Base-by-base conservation (phyloP, 768 basidiomycete genomes). In the Tricholoma matsutake region DNA sequence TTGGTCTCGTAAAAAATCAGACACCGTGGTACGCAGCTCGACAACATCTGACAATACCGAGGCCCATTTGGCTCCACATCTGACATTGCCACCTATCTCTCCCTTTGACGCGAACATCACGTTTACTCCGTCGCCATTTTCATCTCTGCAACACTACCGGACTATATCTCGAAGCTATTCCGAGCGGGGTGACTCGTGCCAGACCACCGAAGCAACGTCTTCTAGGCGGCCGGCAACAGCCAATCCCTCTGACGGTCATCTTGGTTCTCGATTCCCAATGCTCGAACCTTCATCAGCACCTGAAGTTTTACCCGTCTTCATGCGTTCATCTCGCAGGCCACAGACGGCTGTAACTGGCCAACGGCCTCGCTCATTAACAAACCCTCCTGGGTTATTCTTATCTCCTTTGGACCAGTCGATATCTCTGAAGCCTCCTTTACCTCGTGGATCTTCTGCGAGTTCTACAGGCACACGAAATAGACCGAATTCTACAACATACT, bases 301-400 rank as follows among this genome's bases (percentile, higher is more conserved):
- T 20, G 25, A 43, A 25, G 32, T 64, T 16, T 59, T 64, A 28
- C 22, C 47, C 47, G 47, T 49, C 9, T 13, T 31, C 51, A 31
- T 18, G 29, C 28, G 31, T 53, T 53, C 51, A 10, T 32, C 51
- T 31, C 28, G 51, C n/a, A 31, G 51, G 29, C 31, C 29, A 6
- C 51, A 64, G 60, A 58, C 61, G n/a, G 56, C 64, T 61, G 29
- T 60, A 20, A 67, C 70, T 56, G 63, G 60, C 51, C 68, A 70
- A 59, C 67, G 75, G 60, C 72, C 72, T 20, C 78, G 79, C n/a
- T 75, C 74, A 18, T 76, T 83, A 34, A 88, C 89, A 20, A 90
- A 87, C 62, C 87, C 90, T 3, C 86, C 88, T 18, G 73, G 90
- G 56, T 72, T 91, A 63, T 91, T 89, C 8, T 73, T 16, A 16